Percentiles rank a stretch among this genome's conserved stretches.
phyloP scores from a whole-genome alignment of 116 monocot species.

The Zostera marina region DNA sequence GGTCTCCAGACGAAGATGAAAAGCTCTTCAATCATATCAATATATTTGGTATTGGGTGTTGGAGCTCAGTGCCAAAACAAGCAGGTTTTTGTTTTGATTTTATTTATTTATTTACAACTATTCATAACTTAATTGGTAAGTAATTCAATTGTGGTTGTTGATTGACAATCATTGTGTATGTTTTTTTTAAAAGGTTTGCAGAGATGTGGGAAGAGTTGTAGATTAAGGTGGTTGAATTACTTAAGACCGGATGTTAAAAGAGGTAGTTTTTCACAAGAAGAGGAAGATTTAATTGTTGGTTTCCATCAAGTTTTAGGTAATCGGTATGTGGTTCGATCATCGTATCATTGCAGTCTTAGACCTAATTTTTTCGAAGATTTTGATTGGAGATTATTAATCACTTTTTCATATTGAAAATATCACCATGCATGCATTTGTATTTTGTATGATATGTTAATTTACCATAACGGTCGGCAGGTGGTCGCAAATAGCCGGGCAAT shows the following conservation, averaged over 20 bases:
- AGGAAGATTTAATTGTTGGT: slow-evolving; percentile 13
- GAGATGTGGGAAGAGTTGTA: slow-evolving; percentile 19
- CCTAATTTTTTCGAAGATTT: no score
- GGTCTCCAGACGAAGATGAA: slow-evolving; percentile 42
- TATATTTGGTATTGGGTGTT: slow-evolving; percentile 29
- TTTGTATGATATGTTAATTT: no score
- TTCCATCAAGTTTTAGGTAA: slow-evolving; percentile 17
- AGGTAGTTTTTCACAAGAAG: slow-evolving; percentile 15
- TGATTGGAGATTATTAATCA: no score
- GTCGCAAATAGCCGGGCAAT: slow-evolving; percentile 57
- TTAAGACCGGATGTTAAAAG: slow-evolving; percentile 27
- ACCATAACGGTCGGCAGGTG: slow-evolving; percentile 20
- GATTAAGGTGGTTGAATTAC: slow-evolving; percentile 28
- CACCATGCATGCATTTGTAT: no score
- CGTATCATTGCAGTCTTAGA: no score
- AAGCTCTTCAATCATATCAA: slow-evolving; percentile 34
- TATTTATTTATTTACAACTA: no score
- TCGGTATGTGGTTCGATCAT: slow-evolving; percentile 1
- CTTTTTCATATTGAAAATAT: no score
- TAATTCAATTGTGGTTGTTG: no score
- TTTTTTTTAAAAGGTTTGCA: slow-evolving; percentile 8
- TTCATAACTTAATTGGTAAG: no score
- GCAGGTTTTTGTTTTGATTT: slow-evolving; percentile 12
- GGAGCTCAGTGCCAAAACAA: slow-evolving; percentile 32
- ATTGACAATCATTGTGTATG: no score